Evolutionary conservation across 805 yeast species (phyloP), one percentile per base, ranked within the genome.

Genomic region (Hermanozyma aechmeae): DNA sequence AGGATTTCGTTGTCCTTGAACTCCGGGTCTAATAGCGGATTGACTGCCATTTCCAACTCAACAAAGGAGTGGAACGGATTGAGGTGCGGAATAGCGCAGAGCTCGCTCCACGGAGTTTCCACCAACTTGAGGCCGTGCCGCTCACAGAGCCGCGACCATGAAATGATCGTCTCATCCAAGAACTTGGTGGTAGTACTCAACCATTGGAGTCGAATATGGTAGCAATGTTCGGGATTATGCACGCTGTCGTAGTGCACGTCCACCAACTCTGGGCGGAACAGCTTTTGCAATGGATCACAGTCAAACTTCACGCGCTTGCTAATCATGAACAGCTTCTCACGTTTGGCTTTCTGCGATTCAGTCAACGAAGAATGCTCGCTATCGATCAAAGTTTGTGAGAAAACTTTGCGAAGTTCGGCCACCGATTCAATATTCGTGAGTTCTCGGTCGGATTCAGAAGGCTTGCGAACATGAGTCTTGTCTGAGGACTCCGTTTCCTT

Each of bases 161-260:
- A 68, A 25, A 67, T 74, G 24, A 86, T 65, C 9, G 81, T 62
- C 39, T 86, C 94, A 34, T 86, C 96, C 24, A 58, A 51, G 30
- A 57, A 56, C 47, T 81, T 82, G 2, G 94, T 80, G 0, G 97
- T 85, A 0, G 95, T 76, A 35, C 81, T 84, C 18, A 89, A 58
- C 99, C 99, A 92, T 49, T 92, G 96, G 10, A 89, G 52, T 26
- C 95, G 64, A 18, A 92, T 69, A 46, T 89, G 97, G 58, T 78
- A 92, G 48, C 96, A 87, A 45, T 87, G 95, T 40, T 82, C 89
- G 0, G 96, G 96, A 47, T 87, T 89, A 50, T 86, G 96, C 3
- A 87, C 87, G 25, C 78, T 68, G 49, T 92, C 99, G 46, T 84
- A 83, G 53, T 89, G 96, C 1, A 92, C 85, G 5, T 76, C 74